Percentiles rank a stretch among this genome's conserved stretches.
These are phyloP conservation scores for Clitopilus hobsonii DNA, from an alignment of 768 basidiomycete species.

Conservation along the genomic window DNA sequence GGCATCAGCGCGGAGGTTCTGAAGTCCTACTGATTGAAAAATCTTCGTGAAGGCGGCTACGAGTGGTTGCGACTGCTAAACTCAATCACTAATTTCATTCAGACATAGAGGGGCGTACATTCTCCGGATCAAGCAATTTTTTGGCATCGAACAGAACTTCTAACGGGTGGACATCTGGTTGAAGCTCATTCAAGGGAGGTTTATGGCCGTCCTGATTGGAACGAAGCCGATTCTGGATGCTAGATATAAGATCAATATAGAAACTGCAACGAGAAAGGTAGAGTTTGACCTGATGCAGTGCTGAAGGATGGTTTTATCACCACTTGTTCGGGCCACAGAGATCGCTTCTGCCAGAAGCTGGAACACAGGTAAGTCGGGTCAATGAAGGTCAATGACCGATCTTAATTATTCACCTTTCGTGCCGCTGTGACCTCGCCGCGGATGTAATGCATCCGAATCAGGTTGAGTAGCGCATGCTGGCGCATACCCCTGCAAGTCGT, in stretches of 20 bases:
- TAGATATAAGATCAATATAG: constrained; percentile 27
- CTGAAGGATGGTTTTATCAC: constrained; percentile 69
- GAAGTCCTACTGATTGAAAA: constrained; percentile 59
- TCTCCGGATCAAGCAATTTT: constrained; percentile 66
- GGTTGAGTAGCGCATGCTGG: constrained; percentile 73
- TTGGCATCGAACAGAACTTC: constrained; percentile 75
- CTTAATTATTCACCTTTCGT: constrained; percentile 42
- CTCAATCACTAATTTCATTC: not conserved
- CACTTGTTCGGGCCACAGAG: constrained; percentile 65
- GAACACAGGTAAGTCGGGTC: not conserved
- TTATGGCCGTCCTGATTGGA: constrained; percentile 39
- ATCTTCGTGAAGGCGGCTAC: constrained; percentile 66
- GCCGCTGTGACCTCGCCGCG: constrained; percentile 65
- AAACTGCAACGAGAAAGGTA: constrained; percentile 2
- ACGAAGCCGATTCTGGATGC: constrained; percentile 70
- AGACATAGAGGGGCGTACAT: constrained; percentile 33
- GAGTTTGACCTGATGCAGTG: constrained; percentile 67
- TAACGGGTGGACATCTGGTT: constrained; percentile 69
- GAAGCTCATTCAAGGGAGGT: constrained; percentile 64
- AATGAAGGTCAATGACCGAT: not conserved
- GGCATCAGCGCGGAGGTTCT: constrained; percentile 67
- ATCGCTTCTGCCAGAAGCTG: constrained; percentile 77
- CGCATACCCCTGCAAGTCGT: constrained; percentile 55
- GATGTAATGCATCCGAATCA: constrained; percentile 75
- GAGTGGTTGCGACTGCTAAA: constrained; percentile 61